Evolutionary conservation across 2,329 filamentous ascomycete genomes (phyloP).

Genomic region (Sarocladium strictum): DNA sequence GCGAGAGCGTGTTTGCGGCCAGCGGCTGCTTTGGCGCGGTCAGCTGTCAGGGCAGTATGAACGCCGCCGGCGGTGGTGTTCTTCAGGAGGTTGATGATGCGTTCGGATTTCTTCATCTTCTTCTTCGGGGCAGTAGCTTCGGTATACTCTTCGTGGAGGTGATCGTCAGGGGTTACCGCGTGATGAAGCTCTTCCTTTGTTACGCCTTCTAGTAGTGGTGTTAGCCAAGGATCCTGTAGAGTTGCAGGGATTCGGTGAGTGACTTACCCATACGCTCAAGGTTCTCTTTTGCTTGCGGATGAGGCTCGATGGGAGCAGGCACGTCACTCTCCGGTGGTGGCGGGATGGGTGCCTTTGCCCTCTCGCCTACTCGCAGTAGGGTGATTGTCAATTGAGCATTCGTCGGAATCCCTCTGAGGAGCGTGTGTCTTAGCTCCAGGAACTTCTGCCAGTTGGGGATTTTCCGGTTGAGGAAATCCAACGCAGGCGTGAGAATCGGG

Average conservation of each 20-base stretch:
- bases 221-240: neutral
- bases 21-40: slow-evolving; percentile 62
- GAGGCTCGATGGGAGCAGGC: slow-evolving; percentile 31
- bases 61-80: slow-evolving; percentile 64
- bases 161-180: slow-evolving; percentile 44
- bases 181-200: slow-evolving; percentile 59
- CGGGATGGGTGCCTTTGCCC: slow-evolving; percentile 72
- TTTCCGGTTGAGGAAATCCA: slow-evolving; percentile 53
- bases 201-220: slow-evolving; percentile 32
- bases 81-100: slow-evolving; percentile 60
- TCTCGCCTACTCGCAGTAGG: slow-evolving; percentile 73
- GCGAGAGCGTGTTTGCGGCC: slow-evolving; percentile 56
- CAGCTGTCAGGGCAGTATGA: slow-evolving; percentile 65
- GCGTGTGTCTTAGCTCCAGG: slow-evolving; percentile 66
- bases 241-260: neutral
- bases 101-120: slow-evolving; percentile 31
- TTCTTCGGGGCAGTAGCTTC: slow-evolving; percentile 15
- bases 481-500: slow-evolving; percentile 57
- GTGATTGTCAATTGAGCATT: slow-evolving; percentile 81
- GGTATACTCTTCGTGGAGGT: slow-evolving; percentile 22
- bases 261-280: slow-evolving; percentile 28
- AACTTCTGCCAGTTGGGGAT: slow-evolving; percentile 71
- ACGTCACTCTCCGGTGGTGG: slow-evolving; percentile 38
- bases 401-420: slow-evolving; percentile 77
- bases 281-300: slow-evolving; percentile 37